Base-by-base conservation (phyloP, 164 flowering plant species). In the Piper betle region DNA sequence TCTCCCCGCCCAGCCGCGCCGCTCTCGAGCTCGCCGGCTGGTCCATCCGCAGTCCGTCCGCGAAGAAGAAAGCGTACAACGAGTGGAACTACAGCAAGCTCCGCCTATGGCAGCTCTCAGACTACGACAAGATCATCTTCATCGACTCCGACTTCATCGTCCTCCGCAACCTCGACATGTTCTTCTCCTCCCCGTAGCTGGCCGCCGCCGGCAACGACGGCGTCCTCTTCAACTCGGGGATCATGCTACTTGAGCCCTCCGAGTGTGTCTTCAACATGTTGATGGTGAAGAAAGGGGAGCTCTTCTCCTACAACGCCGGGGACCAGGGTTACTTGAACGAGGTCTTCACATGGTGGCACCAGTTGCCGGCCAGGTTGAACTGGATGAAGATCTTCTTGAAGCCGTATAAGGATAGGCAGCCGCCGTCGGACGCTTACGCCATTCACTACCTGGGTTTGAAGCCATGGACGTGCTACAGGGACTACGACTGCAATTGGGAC, bases 21-120 rank as follows among this genome's bases (percentile, higher is more conserved):
- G 96, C 81, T 25, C 83, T 89, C 3, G 16, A 40, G 20, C 65
- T 68, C 1, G 91, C 93, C 0, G 98, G 96, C 0, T 92, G 98
- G 98, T 75, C 91, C 6, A 89, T 92, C 62, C 70, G 77, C 42
- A 82, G 75, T 66, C 88, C 96, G 0, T 46, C 76, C 7, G 81
- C 97, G 2, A 12, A 68, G 56, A 69, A 66, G 60, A 65, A 63
- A 1, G 72, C 96, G 2, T 89, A 87, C 81, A 92, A 87, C 20
- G 82, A 84, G 58, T 92, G 93, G 93, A 92, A 92, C 65, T 92
- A 87, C 61, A 92, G 96, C 74, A 92, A 89, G 70, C 85, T 92
- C 1, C 71, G 96, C 0, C 38, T 92, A 8, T 89, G 95, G 95
- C 85, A 87, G 52, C 80, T 87, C 20, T 72, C 74, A 0, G 79